Evolutionary conservation across 2,329 filamentous ascomycete genomes (phyloP).

Genomic region (Colletotrichum somersetense): DNA sequence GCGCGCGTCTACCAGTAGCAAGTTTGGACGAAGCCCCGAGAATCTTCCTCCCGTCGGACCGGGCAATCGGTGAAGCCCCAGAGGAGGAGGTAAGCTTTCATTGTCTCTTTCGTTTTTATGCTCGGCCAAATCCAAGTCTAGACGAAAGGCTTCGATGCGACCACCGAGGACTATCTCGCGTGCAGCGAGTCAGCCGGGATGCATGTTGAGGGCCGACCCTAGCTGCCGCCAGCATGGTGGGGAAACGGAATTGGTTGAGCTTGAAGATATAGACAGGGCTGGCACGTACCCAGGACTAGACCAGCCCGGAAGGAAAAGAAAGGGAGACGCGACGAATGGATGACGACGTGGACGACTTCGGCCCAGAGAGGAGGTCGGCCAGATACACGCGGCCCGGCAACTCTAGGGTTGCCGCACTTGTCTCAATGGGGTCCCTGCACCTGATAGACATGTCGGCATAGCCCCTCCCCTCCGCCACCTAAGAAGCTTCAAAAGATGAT

Average conservation of each 20-base stretch:
- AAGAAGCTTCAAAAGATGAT: slow-evolving; percentile 8
- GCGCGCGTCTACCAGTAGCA: slow-evolving; percentile 18
- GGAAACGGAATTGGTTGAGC: slow-evolving; percentile 2
- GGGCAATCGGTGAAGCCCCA: neutral
- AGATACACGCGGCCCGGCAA: neutral
- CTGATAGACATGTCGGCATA: slow-evolving; percentile 10
- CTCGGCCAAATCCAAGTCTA: neutral
- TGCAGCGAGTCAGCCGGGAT: slow-evolving; percentile 13
- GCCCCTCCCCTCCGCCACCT: neutral
- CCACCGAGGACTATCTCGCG: neutral
- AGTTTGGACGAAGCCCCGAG: slow-evolving; percentile 28
- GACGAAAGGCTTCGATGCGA: slow-evolving; percentile 4
- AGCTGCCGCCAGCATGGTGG: slow-evolving; percentile 8
- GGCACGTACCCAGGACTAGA: neutral
- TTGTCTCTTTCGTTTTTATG: neutral
- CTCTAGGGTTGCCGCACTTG: slow-evolving; percentile 21
- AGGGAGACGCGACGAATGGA: neutral
- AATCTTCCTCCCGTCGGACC: neutral
- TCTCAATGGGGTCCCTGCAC: neutral
- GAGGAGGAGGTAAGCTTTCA: neutral
- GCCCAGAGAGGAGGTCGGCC: neutral
- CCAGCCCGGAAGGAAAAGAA: neutral
- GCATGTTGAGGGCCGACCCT: slow-evolving; percentile 4
- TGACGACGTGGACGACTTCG: slow-evolving; percentile 29
- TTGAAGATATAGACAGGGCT: slow-evolving; percentile 6